A percentile compares a stretch with the other conserved stretches of the same genome.
Conservation (phyloP, 148 eudicot species). For the Chenopodium berlandieri region DNA sequence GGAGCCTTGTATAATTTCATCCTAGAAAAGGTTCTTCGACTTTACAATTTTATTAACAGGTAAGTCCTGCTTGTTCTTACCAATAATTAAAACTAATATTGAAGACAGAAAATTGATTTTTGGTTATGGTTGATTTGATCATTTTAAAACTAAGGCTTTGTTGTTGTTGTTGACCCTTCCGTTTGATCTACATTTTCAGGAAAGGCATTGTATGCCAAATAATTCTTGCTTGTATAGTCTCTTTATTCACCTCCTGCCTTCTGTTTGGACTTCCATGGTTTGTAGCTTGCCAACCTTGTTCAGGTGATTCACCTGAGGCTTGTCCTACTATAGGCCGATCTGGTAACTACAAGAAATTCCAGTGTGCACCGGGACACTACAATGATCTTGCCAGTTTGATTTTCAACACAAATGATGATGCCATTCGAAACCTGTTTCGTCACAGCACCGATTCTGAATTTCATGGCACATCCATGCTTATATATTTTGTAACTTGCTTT, state of each 20-base stretch:
- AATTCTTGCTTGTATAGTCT: slow-evolving; percentile 65
- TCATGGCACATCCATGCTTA: slow-evolving; percentile 54
- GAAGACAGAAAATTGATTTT: too few species aligned
- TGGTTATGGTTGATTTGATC: too few species aligned
- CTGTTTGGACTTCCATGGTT: slow-evolving; percentile 94
- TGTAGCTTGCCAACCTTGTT: slow-evolving; percentile 79
- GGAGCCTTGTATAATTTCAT: slow-evolving; percentile 73
- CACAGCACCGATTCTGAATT: slow-evolving; percentile 76
- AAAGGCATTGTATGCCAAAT: slow-evolving; percentile 58
- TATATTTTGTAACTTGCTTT: slow-evolving; percentile 73
- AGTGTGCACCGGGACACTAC: slow-evolving; percentile 74
- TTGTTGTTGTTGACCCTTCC: slow-evolving; percentile 6
- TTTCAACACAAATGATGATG: slow-evolving; percentile 92
- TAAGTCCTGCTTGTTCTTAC: slow-evolving; percentile 38
- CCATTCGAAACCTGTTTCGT: slow-evolving; percentile 87
- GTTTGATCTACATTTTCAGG: slow-evolving; percentile 41
- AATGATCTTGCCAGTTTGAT: slow-evolving; percentile 94
- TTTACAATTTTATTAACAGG: slow-evolving; percentile 64
- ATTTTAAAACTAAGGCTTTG: too few species aligned
- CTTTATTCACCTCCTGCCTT: slow-evolving; percentile 78
- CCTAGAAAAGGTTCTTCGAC: slow-evolving; percentile 54
- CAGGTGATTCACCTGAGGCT: slow-evolving; percentile 54
- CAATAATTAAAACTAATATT: not conserved
- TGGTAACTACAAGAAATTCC: slow-evolving; percentile 92
- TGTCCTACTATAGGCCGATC: slow-evolving; percentile 91